phyloP scores from a whole-genome alignment of 73 alveolate species.

The Paramecium sexaurelia region DNA sequence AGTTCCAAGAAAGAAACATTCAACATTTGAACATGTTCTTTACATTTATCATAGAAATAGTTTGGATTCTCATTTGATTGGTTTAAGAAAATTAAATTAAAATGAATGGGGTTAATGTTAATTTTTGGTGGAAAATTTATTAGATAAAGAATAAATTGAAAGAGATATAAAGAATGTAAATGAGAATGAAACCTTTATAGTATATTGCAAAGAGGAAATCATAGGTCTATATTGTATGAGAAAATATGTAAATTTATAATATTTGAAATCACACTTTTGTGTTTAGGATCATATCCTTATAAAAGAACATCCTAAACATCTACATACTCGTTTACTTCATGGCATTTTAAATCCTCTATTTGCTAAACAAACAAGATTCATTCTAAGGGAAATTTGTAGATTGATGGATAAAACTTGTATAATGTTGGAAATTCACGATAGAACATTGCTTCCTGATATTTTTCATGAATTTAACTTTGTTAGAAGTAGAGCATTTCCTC shows the following conservation, averaged over 20 bases:
- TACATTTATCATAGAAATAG: conserved; percentile 96
- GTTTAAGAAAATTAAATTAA: conserved; percentile 31
- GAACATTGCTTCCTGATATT: conserved; percentile 90
- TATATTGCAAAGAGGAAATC: conserved; percentile 82
- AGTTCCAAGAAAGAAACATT: conserved; percentile 89
- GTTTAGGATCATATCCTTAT: conserved; percentile 91
- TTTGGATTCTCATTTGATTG: conserved; percentile 61
- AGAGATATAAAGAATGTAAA: not conserved
- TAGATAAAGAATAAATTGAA: not conserved
- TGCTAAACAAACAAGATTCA: conserved; percentile 74
- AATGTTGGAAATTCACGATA: conserved; percentile 93
- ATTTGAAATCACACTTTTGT: conserved; percentile 89
- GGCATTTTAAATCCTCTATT: conserved; percentile 91
- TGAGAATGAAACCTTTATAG: conserved; percentile 71
- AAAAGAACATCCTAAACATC: conserved; percentile 90
- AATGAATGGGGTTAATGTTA: conserved; percentile 68
- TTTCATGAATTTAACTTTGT: conserved; percentile 94
- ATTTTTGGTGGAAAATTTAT: conserved; percentile 38
- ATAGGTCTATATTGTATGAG: conserved; percentile 91
- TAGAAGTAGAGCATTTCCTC: conserved; percentile 97
- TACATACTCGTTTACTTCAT: conserved; percentile 93
- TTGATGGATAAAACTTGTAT: conserved; percentile 92
- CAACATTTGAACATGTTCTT: conserved; percentile 95
- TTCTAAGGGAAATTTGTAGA: conserved; percentile 93
- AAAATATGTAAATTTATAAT: conserved; percentile 92